Evolutionary conservation across 2,329 filamentous ascomycete species (phyloP), one percentile per base, ranked within the genome.

Genomic region (Cladophialophora yegresii): DNA sequence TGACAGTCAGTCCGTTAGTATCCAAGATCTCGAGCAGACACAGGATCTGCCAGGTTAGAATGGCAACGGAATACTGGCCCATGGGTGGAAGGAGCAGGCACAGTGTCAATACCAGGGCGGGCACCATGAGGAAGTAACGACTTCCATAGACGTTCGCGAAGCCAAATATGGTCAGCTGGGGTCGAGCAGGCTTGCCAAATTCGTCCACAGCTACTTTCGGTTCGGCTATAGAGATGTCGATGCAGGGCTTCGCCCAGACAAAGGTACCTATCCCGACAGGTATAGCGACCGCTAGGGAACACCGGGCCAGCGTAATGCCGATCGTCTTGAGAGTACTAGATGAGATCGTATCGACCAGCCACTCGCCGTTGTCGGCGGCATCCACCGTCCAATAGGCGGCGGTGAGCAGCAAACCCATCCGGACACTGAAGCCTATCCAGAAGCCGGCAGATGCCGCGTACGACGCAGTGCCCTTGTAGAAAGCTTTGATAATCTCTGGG

Each of bases 141-240:
- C 91, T 89, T 63, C 95, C 95, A 73, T 96, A 89, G n/a, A 91
- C 87, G 73, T 99, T 99, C 68, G 89, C 90, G 77, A 96, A 98
- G 51, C 95, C 95, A 20, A 96, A 84, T 65, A 97, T 89, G 33
- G 89, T 90, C 65, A 97, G 86, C 4, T 81, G 78, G 23, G 76
- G 80, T 61, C 77, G 74, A 63, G 69, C 45, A 61, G 62, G 58
- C 9, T 45, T 60, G 54, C 67, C 66, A 65, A 71, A 67, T 83
- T 67, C 79, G 62, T 71, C 67, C 60, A 73, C 78, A 22, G 80
- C 78, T 6, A 78, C 74, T 49, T 77, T 77, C 47, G 77, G 68
- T 67, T 36, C 67, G 57, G 61, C 63, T 69, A 83, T 72, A 63
- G 87, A 79, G 73, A 98, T 89, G 59, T 86, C 88, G 54, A 98